These are phyloP conservation scores for Puya raimondii DNA, from an alignment of 176 grass and related monocot genomes.

Conservation along the genomic window DNA sequence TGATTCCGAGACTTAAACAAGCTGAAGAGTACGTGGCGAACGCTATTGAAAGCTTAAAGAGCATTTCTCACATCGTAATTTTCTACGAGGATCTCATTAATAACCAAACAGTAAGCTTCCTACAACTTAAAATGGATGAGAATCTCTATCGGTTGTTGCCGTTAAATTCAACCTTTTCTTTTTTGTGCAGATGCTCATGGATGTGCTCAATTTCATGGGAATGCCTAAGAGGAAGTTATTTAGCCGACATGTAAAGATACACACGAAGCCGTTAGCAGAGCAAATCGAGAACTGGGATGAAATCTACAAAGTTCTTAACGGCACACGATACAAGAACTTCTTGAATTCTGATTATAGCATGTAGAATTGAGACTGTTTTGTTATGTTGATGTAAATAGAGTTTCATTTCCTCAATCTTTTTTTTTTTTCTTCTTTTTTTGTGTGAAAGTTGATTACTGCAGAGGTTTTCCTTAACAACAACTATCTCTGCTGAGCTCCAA, in stretches of 20 bases:
- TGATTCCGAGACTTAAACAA: constrained; percentile 36
- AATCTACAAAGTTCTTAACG: constrained; percentile 50
- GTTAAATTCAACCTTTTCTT: neutral
- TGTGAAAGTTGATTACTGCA: too few species aligned
- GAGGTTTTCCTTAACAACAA: too few species aligned
- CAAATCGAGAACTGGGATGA: constrained; percentile 82
- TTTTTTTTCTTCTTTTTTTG: too few species aligned
- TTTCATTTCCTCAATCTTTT: neutral
- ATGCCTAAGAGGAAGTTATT: constrained; percentile 39
- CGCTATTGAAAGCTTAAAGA: constrained; percentile 51
- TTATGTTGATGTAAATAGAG: constrained; percentile 8
- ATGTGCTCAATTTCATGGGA: constrained; percentile 66
- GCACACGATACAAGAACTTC: constrained; percentile 64
- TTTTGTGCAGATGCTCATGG: constrained; percentile 48
- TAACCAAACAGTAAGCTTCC: constrained; percentile 56
- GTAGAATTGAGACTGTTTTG: neutral
- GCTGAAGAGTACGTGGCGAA: constrained; percentile 32
- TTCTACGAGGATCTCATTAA: constrained; percentile 74
- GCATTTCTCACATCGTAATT: constrained; percentile 43
- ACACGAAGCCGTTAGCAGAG: constrained; percentile 44
- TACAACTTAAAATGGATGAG: neutral
- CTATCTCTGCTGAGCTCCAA: too few species aligned
- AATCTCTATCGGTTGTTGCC: neutral
- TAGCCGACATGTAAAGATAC: constrained; percentile 82
- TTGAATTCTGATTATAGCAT: constrained; percentile 56